Evolutionary conservation across 108 stramenopile species (phyloP), one percentile per base, ranked within the genome.

Genomic region (Cyclotella baltica): DNA sequence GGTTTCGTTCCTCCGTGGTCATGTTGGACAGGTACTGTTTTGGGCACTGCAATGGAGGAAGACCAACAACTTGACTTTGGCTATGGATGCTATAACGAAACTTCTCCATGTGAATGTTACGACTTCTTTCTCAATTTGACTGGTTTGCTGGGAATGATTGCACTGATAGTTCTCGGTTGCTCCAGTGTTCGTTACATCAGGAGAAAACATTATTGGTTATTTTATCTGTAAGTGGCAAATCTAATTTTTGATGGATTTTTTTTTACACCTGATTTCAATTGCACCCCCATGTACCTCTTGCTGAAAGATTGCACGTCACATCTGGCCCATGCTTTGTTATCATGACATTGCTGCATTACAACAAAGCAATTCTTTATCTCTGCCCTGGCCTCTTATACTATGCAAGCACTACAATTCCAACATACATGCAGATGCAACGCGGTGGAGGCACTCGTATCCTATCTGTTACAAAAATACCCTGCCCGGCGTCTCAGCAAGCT

Each of bases 31-130:
- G 30, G 31, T 59, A 28, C 30, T 6, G 27, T 22, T 19, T 52
- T 52, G 9, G 51, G 51, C 15, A 19, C 10, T 52, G 9, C 51
- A 4, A 1, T 22, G 9, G 10, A 31, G 25, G 46, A 55, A 28
- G 33, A 25, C 19, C 15, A 33, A 9, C 69, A 83, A 19, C 29
- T 35, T 9, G 75, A 75, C 34, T 83, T 80, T 48, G 64, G 66
- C 23, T 83, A 73, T 34, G 77, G 61, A 18, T 87, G 86, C 55
- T 55, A 72, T 16, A 62, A 83, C 23, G 69, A 75, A n/a, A 58
- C 58, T 35, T 56, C 62, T 13, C 78, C 78, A 20, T 88, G 88
- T 62, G 31, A 58, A 16, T 89, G 88, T 57, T 83, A 85, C n/a
- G 73, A 88, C 75, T 78, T 76, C 38, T 84, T 85, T 55, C 80